Base-by-base conservation (phyloP, 2,329 filamentous ascomycete genomes). In the Venturia asperata region DNA sequence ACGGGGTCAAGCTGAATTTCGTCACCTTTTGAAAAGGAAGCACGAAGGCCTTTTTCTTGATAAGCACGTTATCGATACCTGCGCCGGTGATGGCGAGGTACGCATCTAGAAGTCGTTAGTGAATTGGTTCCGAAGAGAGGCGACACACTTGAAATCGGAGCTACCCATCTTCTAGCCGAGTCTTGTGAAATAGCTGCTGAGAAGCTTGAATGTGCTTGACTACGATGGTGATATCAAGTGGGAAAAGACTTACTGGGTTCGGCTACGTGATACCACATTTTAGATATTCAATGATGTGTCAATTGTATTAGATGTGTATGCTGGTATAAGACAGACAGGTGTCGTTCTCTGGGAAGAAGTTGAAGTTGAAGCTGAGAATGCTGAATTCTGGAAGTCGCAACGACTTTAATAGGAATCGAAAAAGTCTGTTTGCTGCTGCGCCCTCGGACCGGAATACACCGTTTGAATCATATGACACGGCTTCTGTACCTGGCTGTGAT, bases 31-130 rank as follows among this genome's bases (percentile, higher is more conserved):
- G 75, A 52, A 76, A 74, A 6, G 75, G 74, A 34, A 72, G 74
- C 17, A 77, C 70, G 42, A 76, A 73, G 11, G 74, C 74, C 69
- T 90, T 88, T 78, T 95, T 96, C 72, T 84, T 86, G 75, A 95
- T 92, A 70, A 85, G 84, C 70, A 95, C 85, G 71, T 83, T 87
- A 55, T 86, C 81, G 70, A 96, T 83, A 69, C 87, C 86, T 77
- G 87, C 87, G 78, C 91, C 91, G 70, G 90, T 94, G 70, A 94
- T 85, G 81, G 91, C 90, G 77, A 95, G 88, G 82, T 94, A 95
- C 78, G 52, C 52, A 56, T 56, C 52, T 56, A 21, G 27, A 21
- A 37, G 6, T 56, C 21, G 52, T 56, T 21, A 56, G 52, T 37
- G 19, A 34, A n/a, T 27, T 37, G 13, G n/a, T 37, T 5, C 19